phyloP scores from a whole-genome alignment of 768 basidiomycete species.

The Candolleomyces aberdarensis region DNA sequence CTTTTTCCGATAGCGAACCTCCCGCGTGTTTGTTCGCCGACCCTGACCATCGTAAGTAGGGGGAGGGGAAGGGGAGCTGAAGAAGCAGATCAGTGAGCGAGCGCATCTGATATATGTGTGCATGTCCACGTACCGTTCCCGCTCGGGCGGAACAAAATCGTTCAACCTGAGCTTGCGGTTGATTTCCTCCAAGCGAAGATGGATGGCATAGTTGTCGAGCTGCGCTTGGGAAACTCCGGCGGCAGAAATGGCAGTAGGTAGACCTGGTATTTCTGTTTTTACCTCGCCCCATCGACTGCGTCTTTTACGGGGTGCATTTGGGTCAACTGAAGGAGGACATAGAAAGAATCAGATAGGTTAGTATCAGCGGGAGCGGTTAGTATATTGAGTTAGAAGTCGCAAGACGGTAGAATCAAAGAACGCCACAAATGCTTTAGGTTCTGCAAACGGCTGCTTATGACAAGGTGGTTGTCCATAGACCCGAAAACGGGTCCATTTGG shows the following conservation, averaged over 20 bases:
- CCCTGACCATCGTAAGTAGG: slow-evolving; percentile 98
- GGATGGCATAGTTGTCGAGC: slow-evolving; percentile 96
- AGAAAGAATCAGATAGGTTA: slow-evolving; percentile 51
- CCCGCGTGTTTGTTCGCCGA: slow-evolving; percentile 96
- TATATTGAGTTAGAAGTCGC: slow-evolving; percentile 19
- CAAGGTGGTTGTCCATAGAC: background rate
- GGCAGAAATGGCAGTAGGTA: slow-evolving; percentile 92
- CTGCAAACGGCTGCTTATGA: background rate
- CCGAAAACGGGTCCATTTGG: background rate
- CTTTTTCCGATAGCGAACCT: slow-evolving; percentile 97
- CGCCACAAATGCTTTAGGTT: slow-evolving; percentile 14
- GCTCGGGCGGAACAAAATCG: slow-evolving; percentile 93
- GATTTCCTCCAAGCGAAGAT: slow-evolving; percentile 95
- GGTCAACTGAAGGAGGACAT: slow-evolving; percentile 60
- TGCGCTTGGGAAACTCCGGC: slow-evolving; percentile 94
- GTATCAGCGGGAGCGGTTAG: slow-evolving; percentile 46
- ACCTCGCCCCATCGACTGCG: slow-evolving; percentile 98
- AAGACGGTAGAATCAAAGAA: slow-evolving; percentile 19
- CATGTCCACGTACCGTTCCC: slow-evolving; percentile 66
- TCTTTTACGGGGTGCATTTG: slow-evolving; percentile 88
- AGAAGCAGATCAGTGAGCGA: background rate
- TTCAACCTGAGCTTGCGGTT: slow-evolving; percentile 92
- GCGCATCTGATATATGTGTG: background rate
- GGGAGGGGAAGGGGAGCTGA: slow-evolving; percentile 91
- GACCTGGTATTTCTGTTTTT: slow-evolving; percentile 84